Conservation (phyloP, 441 rosid species). For the Euphorbia celastroides region DNA sequence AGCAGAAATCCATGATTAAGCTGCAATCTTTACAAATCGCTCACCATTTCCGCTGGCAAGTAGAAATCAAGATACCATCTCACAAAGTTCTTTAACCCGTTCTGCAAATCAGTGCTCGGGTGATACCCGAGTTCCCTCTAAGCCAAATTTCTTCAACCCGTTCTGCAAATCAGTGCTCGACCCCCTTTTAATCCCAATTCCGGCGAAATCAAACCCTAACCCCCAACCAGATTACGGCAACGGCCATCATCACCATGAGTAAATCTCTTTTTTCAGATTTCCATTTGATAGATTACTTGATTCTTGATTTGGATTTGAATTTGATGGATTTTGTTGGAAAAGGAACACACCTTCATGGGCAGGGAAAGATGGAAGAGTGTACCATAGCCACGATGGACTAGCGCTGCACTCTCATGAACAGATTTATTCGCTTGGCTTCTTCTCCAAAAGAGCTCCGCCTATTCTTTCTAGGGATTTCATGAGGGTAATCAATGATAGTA, state of each 20-base stretch:
- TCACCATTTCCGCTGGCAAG: conserved; percentile 17
- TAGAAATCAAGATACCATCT: conserved; percentile 37
- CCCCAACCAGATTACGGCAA: too few relatives aligned
- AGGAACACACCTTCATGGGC: conserved; percentile 50
- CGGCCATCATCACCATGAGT: too few relatives aligned
- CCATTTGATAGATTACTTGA: background rate
- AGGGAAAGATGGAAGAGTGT: conserved; percentile 73
- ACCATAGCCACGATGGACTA: conserved; percentile 94
- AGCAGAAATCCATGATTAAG: conserved; percentile 19
- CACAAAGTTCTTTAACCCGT: conserved; percentile 42
- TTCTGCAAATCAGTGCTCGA: conserved; percentile 30
- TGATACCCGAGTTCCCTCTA: conserved; percentile 36
- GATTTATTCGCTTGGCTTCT: conserved; percentile 90
- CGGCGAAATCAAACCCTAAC: too few relatives aligned
- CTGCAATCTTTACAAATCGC: conserved; percentile 23
- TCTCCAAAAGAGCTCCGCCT: conserved; percentile 86
- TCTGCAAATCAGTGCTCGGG: conserved; percentile 31
- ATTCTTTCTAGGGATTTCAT: conserved; percentile 66
- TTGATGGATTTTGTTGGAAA: conserved; percentile 12
- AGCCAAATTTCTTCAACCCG: conserved; percentile 40
- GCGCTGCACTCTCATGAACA: conserved; percentile 98
- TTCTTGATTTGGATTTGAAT: conserved; percentile 8
- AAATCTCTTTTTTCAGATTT: conserved; percentile 12
- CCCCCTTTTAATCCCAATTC: too few relatives aligned
- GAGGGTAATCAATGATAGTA: conserved; percentile 92